Evolutionary conservation across 768 basidiomycete species (phyloP), one percentile per base, ranked within the genome.

Genomic region (Hygrophoropsis aurantiaca): DNA sequence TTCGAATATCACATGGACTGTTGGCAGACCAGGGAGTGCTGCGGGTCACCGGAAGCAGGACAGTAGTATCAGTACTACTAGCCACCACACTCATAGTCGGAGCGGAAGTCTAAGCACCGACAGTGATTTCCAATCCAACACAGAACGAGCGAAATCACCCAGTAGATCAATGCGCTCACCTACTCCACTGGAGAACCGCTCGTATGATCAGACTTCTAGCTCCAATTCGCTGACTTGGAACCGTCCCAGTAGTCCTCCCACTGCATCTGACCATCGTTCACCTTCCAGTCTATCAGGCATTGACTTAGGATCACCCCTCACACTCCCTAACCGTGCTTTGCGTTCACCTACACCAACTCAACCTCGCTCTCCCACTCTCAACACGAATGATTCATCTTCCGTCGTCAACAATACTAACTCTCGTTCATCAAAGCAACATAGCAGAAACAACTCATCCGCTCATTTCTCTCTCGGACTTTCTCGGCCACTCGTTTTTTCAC

Each of bases 1-100:
- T 27, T 90, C 89, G 2, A 87, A 85, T 60, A 75, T 88, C 43
- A 78, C 80, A n/a, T 90, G 87, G 87, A 80, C 74, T 43, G 55
- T 66, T 33, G 66, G 53, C n/a, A 47, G 70, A 19, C 67, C 71
- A 15, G 38, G 58, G 24, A 66, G 60, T 40, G 58, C 66, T 6
- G 39, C 59, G 18, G 38, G 61, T 57, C 62, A 68, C 50, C 45
- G 44, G 53, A 68, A 50, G 58, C 57, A 54, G 41, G 61, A 51
- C 52, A 62, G 43, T 60, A 67, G 52, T 53, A 21, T 56, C 54
- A 26, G 65, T 30, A 61, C 19, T 30, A 7, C 27, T 13, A 30
- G 27, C 13, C 13, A 30, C 27, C 36, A 55, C 41, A 36, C 55
- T 11, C 84, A 85, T 54, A 80, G 66, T 47, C 71, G 82, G 53